These are phyloP conservation scores for Myxozyma geophila DNA, from an alignment of 805 yeast genomes.

Conservation along the genomic window DNA sequence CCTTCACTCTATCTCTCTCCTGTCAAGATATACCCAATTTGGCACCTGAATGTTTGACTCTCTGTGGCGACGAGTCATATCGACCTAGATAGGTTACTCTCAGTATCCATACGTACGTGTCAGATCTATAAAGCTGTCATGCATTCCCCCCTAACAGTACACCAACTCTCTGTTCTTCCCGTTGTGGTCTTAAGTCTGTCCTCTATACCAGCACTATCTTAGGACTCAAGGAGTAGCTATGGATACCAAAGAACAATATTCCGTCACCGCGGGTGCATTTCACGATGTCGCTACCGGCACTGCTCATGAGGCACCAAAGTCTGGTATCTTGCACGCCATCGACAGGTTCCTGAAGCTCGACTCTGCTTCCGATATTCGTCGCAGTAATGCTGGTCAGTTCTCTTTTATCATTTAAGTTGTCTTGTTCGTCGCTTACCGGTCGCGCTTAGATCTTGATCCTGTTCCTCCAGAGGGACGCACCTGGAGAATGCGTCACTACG, in stretches of 20 bases:
- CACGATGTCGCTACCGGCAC: conserved; percentile 11
- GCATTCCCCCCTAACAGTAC: background rate
- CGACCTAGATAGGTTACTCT: background rate
- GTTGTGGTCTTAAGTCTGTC: background rate
- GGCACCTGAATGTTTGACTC: background rate
- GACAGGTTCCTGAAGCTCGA: conserved; percentile 26
- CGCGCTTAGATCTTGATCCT: conserved; percentile 31
- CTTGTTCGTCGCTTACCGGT: background rate
- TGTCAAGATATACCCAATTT: background rate
- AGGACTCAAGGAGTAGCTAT: background rate
- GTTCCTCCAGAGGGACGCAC: conserved; percentile 46
- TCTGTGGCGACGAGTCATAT: conserved; percentile 2
- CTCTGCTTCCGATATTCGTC: conserved; percentile 14
- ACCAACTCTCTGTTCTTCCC: background rate
- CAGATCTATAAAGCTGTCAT: background rate
- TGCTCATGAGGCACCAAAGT: conserved; percentile 5
- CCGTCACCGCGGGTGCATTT: background rate
- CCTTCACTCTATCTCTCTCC: background rate
- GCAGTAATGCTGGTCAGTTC: conserved; percentile 19
- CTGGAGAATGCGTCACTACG: conserved; percentile 53
- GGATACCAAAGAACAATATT: conserved; percentile 4
- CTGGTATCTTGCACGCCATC: conserved; percentile 20
- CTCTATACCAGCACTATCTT: background rate
- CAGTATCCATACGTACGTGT: background rate
- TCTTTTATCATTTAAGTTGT: background rate